These are phyloP conservation scores for Suhomyces prunicola DNA, from an alignment of 805 yeast genomes.

Conservation along the genomic window DNA sequence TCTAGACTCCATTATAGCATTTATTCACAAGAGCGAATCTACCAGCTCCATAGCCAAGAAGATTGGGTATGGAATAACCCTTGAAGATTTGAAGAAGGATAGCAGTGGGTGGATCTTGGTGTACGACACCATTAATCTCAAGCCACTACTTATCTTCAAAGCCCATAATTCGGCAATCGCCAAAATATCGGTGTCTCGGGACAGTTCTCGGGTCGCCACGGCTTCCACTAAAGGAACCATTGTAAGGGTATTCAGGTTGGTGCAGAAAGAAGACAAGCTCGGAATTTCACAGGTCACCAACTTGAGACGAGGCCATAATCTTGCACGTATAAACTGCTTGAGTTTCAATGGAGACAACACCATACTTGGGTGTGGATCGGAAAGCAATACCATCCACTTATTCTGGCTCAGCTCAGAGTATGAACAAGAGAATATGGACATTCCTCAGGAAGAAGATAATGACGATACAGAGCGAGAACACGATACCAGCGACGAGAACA, in stretches of 20 bases:
- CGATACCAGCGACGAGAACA: constrained; percentile 17
- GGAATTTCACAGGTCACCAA: constrained; percentile 27
- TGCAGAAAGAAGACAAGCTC: constrained; percentile 10
- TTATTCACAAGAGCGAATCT: constrained; percentile 21
- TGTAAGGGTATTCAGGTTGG: constrained; percentile 31
- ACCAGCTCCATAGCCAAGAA: constrained; percentile 6
- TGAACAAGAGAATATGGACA: neutral
- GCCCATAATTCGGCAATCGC: constrained; percentile 40
- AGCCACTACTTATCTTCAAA: constrained; percentile 32
- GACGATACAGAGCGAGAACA: constrained; percentile 5
- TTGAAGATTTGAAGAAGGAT: constrained; percentile 27
- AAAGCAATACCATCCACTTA: constrained; percentile 40
- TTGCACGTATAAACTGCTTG: constrained; percentile 31
- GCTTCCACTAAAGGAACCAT: constrained; percentile 45
- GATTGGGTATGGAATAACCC: constrained; percentile 11
- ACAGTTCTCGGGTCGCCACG: constrained; percentile 32
- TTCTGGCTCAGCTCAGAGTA: constrained; percentile 21
- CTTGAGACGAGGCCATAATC: constrained; percentile 41
- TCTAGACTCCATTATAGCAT: constrained; percentile 21
- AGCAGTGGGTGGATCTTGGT: constrained; percentile 38
- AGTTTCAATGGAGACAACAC: constrained; percentile 32
- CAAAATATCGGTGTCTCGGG: constrained; percentile 27
- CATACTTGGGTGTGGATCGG: constrained; percentile 39
- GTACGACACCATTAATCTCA: constrained; percentile 35
- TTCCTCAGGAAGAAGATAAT: neutral